Percentiles rank a stretch among this genome's conserved stretches.
phyloP scores from a whole-genome alignment of 129 eudicot species.

The Flaveria trinervia region DNA sequence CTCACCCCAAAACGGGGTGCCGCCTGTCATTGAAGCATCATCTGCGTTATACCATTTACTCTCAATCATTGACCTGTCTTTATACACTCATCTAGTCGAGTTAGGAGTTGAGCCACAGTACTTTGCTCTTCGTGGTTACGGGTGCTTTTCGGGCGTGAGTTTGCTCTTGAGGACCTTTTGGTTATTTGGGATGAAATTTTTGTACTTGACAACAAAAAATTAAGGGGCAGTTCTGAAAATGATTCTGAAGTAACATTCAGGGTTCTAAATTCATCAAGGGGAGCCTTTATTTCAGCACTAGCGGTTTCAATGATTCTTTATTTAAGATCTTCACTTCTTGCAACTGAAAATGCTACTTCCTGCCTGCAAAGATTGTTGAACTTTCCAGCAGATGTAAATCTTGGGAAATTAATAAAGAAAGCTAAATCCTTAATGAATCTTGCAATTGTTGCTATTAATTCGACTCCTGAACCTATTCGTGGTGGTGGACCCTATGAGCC shows the following conservation, averaged over 20 bases:
- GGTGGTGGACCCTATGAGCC: slow-evolving; percentile 27
- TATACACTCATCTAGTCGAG: slow-evolving; percentile 81
- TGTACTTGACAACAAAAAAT: slow-evolving; percentile 55
- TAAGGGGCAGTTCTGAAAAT: slow-evolving; percentile 18
- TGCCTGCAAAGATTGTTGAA: slow-evolving; percentile 90
- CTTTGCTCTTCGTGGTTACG: slow-evolving; percentile 94
- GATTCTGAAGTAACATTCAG: slow-evolving; percentile 47
- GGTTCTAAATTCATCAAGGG: slow-evolving; percentile 64
- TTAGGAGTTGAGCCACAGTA: slow-evolving; percentile 98
- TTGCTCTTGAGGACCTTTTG: slow-evolving; percentile 67
- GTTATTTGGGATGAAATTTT: slow-evolving; percentile 91
- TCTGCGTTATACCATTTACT: slow-evolving; percentile 78
- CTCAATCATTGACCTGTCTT: slow-evolving; percentile 75
- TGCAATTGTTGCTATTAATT: slow-evolving; percentile 58
- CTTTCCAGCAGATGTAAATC: slow-evolving; percentile 61
- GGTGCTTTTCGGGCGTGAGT: slow-evolving; percentile 92
- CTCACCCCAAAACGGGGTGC: slow-evolving; percentile 48
- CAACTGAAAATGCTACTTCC: slow-evolving; percentile 81
- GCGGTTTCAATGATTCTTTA: slow-evolving; percentile 89
- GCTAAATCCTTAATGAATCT: slow-evolving; percentile 78
- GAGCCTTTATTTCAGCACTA: slow-evolving; percentile 77
- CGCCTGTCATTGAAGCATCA: slow-evolving; percentile 96
- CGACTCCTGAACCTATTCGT: slow-evolving; percentile 33
- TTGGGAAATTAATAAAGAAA: slow-evolving; percentile 56
- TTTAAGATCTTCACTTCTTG: slow-evolving; percentile 80